A percentile compares a stretch with the other conserved stretches of the same genome.
phyloP scores from a whole-genome alignment of 2,329 filamentous ascomycete species.

The Bipolaris oryzae region DNA sequence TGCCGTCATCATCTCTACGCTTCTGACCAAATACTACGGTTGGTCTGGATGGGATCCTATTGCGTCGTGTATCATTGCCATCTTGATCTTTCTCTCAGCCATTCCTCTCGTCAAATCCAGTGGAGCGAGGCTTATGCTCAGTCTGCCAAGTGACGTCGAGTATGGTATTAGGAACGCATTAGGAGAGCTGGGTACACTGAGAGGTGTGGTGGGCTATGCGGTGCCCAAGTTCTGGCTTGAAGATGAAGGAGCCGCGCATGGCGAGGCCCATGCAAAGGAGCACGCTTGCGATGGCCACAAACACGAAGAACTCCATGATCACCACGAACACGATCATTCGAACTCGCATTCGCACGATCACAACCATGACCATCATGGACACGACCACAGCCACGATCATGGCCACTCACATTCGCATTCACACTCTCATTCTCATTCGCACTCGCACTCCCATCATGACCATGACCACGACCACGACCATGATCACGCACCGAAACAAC shows the following conservation, averaged over 20 bases:
- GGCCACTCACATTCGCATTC: slow-evolving; percentile 32
- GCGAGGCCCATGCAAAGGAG: slow-evolving; percentile 51
- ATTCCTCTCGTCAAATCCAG: slow-evolving; percentile 85
- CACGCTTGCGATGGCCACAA: slow-evolving; percentile 33
- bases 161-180: slow-evolving; percentile 87
- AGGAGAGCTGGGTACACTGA: slow-evolving; percentile 78
- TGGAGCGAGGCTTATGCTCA: slow-evolving; percentile 80
- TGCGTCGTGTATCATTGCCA: slow-evolving; percentile 89
- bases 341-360: slow-evolving; percentile 25
- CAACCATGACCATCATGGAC: slow-evolving; percentile 7
- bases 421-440: slow-evolving; percentile 21
- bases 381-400: slow-evolving; percentile 27
- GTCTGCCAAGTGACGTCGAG: slow-evolving; percentile 82
- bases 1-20: slow-evolving; percentile 90
- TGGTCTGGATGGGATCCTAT: slow-evolving; percentile 96
- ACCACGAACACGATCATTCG: slow-evolving; percentile 33
- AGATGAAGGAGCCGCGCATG: slow-evolving; percentile 59
- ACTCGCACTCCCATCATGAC: slow-evolving; percentile 20
- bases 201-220: slow-evolving; percentile 83
- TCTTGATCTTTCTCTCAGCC: slow-evolving; percentile 91
- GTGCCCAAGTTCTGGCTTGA: slow-evolving; percentile 94
- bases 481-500: slow-evolving; percentile 34
- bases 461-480: slow-evolving; percentile 44
- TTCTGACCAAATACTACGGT: slow-evolving; percentile 82
- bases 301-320: slow-evolving; percentile 25